Evolutionary conservation across 106 monocot species (phyloP), one percentile per base, ranked within the genome.

Genomic region (Dendrobium officinale): DNA sequence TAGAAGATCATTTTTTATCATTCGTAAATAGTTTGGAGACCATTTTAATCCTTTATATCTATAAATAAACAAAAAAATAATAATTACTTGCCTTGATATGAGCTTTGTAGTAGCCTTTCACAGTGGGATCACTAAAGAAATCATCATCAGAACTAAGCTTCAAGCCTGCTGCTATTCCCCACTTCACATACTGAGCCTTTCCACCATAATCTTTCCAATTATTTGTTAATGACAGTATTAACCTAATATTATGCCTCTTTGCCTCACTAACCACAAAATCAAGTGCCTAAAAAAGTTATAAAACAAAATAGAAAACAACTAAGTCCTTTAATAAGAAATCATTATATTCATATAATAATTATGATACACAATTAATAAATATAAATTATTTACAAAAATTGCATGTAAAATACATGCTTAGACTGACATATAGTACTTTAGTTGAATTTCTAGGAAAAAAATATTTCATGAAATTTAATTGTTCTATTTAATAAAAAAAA

Each of bases 241-340:
- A 85, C 80, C 91, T 91, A 73, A 95, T 91, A 75, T 86, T 89
- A 56, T 89, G 81, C 80, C 86, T 95, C 77, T 78, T 87, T 55
- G 95, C 95, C 84, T 95, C 95, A 20, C 85, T 92, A 8, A 92
- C 81, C 56, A 95, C 95, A 85, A 95, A 95, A 81, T 95, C 93
- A 19, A 93, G 80, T 41, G 89, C 95, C 95, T 95, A 59, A 51
- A 42, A 6, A 41, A 73, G 16, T 19, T 0, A 47, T 47, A 47
- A 47, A 47, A 47, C 7, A 47, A 9, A 47, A 7, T 9, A 47
- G 7, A 7, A 47, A 47, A 10, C 10, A 47, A 47, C 10, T 47
- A 7, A 10, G 7, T 47, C 10, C 7, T 47, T 1, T 47, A 7
- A 47, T 47, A 47, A 47, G 47, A 47, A 47, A 47, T 47, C 47